phyloP scores from a whole-genome alignment of 2,329 filamentous ascomycete species.

The Ascosphaera aggregata region DNA sequence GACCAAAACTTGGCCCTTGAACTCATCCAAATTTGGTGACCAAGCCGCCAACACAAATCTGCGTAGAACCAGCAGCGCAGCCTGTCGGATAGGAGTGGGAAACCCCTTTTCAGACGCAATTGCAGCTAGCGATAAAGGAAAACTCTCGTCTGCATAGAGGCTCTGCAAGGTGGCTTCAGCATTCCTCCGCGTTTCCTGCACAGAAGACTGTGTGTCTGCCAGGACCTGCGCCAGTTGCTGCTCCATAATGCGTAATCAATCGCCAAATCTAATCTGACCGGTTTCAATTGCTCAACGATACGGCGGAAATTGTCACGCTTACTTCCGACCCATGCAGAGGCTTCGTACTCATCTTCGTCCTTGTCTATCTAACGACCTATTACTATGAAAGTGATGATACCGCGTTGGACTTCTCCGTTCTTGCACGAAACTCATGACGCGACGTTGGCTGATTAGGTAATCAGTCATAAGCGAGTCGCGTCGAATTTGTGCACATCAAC shows the following conservation, averaged over 20 bases:
- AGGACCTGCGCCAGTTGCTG: slow-evolving; percentile 77
- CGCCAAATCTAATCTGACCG: slow-evolving; percentile 5
- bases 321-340: not conserved
- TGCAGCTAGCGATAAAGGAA: slow-evolving; percentile 56
- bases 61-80: slow-evolving; percentile 57
- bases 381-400: not conserved
- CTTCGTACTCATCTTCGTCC: no score
- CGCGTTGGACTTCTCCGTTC: not conserved
- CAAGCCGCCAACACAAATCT: slow-evolving; percentile 69
- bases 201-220: slow-evolving; percentile 58
- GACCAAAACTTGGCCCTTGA: slow-evolving; percentile 42
- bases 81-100: slow-evolving; percentile 53
- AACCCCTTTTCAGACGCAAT: slow-evolving; percentile 58
- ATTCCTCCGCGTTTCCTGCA: slow-evolving; percentile 54
- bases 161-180: slow-evolving; percentile 65
- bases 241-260: slow-evolving; percentile 43
- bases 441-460: not conserved
- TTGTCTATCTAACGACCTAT: not conserved
- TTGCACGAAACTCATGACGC: not conserved
- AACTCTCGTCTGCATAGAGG: slow-evolving; percentile 43
- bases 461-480: not conserved
- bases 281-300: not conserved
- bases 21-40: slow-evolving; percentile 53
- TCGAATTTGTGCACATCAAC: not conserved
- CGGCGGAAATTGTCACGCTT: slow-evolving; percentile 1